Evolutionary conservation across 176 grass and related monocot species (phyloP).

Genomic region (Raddia guianensis): DNA sequence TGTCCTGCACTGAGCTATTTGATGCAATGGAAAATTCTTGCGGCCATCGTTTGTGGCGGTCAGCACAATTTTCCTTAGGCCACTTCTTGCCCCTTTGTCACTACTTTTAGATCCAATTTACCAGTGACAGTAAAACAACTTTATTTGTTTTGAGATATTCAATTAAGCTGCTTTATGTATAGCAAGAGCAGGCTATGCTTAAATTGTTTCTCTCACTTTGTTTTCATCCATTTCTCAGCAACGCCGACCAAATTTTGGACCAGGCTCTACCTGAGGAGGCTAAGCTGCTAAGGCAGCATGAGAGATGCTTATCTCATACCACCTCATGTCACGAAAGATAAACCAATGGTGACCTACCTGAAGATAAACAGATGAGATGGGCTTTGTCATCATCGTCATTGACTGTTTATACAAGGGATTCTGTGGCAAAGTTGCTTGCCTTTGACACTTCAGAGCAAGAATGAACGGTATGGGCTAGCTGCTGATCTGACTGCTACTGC

Average conservation of each 20-base stretch:
- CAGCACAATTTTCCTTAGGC: neutral
- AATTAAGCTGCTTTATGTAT: neutral
- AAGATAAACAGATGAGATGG: conserved; percentile 19
- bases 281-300: neutral
- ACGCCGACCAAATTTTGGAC: neutral
- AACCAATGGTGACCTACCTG: neutral
- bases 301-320: neutral
- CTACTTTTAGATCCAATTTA: neutral
- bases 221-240: conserved; percentile 28
- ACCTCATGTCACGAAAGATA: neutral
- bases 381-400: neutral
- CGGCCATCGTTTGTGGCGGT: conserved; percentile 3
- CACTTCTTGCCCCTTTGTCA: neutral
- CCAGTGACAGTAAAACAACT: neutral
- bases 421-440: neutral
- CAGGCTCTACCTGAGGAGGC: conserved; percentile 18
- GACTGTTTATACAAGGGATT: neutral
- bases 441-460: neutral
- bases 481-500: neutral
- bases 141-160: neutral
- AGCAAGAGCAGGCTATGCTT: neutral
- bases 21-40: conserved; percentile 32
- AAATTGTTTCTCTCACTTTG: conserved; percentile 7
- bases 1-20: neutral
- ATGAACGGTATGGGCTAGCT: neutral